Evolutionary conservation across 495 filamentous ascomycete genomes (phyloP).

Genomic region (Aspergillus egyptiacus): DNA sequence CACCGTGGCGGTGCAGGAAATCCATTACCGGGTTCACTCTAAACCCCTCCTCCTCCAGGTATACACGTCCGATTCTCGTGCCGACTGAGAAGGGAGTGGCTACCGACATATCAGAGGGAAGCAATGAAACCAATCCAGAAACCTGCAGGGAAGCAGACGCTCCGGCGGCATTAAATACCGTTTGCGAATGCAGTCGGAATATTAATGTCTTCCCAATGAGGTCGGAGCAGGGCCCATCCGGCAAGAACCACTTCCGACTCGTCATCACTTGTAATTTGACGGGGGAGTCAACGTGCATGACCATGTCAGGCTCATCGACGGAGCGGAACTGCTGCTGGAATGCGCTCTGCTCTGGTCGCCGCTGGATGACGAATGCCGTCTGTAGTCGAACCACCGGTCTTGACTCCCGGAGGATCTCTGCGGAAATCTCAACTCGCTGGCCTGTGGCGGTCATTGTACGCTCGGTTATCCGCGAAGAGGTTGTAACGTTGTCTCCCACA

Average conservation of each 20-base stretch:
- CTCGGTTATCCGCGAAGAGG: background rate
- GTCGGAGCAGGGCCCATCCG: background rate
- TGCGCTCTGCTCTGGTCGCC: background rate
- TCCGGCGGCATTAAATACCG: background rate
- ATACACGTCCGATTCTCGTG: background rate
- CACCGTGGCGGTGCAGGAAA: conserved; percentile 2
- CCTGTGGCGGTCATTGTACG: background rate
- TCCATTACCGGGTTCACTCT: conserved; percentile 3
- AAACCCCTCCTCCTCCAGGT: background rate
- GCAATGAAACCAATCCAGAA: background rate
- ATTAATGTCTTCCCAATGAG: background rate
- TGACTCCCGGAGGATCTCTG: background rate
- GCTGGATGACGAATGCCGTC: background rate
- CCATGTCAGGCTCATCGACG: background rate
- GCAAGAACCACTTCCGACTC: background rate
- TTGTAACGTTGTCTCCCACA: background rate
- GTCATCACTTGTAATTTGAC: background rate
- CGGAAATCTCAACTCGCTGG: background rate
- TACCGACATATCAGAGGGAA: background rate
- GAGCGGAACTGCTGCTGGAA: background rate
- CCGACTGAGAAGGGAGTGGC: background rate
- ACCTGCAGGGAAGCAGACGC: background rate
- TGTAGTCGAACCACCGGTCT: background rate
- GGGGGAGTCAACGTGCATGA: background rate
- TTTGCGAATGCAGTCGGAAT: background rate